phyloP scores from a whole-genome alignment of 805 yeast species.

The Diddensiella caesifluorescens region DNA sequence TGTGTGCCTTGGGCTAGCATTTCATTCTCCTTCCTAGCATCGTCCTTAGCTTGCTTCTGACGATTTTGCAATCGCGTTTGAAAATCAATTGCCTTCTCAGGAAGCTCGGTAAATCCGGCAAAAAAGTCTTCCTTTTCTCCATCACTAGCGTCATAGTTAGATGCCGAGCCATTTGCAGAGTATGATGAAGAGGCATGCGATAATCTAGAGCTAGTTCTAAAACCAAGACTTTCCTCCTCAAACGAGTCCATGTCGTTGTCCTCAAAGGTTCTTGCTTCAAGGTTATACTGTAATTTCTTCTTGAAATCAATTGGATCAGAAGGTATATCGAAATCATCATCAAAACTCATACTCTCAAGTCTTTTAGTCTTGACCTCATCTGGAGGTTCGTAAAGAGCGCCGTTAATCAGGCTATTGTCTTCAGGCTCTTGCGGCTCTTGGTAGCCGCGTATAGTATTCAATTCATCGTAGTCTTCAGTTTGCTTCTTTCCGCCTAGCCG shows the following conservation, averaged over 20 bases:
- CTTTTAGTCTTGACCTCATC: neutral
- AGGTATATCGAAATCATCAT: neutral
- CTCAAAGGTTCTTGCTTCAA: neutral
- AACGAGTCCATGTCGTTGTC: conserved; percentile 13
- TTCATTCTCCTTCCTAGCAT: conserved; percentile 14
- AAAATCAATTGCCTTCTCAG: conserved; percentile 8
- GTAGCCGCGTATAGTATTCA: neutral
- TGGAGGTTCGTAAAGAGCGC: conserved; percentile 6
- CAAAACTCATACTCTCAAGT: neutral
- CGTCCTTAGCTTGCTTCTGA: conserved; percentile 11
- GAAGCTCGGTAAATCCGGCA: conserved; percentile 11
- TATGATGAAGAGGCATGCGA: conserved; percentile 10
- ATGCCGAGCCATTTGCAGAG: conserved; percentile 4
- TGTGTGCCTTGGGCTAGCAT: conserved; percentile 1
- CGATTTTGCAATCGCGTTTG: conserved; percentile 9
- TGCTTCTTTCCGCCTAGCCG: neutral
- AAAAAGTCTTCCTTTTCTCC: conserved; percentile 14
- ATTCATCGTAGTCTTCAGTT: neutral
- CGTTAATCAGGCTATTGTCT: conserved; percentile 8
- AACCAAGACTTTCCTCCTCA: conserved; percentile 14
- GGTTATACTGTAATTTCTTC: neutral
- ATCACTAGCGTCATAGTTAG: conserved; percentile 13
- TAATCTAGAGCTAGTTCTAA: conserved; percentile 14
- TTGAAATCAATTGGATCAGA: neutral
- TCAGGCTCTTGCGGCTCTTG: neutral